phyloP scores from a whole-genome alignment of 1,139 yeast genomes.

The Groenewaldozyma auringiensis region DNA sequence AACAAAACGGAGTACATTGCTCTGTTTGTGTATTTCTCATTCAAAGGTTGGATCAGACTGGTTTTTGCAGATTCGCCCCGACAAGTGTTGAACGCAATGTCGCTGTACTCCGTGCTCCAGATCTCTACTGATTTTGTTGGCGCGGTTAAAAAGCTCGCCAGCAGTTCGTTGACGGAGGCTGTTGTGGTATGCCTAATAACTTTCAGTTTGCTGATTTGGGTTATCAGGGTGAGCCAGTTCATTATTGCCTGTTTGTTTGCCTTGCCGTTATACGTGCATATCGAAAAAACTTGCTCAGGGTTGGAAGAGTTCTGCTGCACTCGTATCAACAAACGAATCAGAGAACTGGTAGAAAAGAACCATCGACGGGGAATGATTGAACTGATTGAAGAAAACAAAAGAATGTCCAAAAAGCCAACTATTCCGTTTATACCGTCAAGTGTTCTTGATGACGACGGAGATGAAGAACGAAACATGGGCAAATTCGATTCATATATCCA shows the following conservation, averaged over 20 bases:
- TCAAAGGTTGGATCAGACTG: conserved; percentile 57
- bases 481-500: not conserved
- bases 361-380: conserved; percentile 32
- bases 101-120: conserved; percentile 49
- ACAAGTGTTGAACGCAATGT: conserved; percentile 73
- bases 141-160: conserved; percentile 54
- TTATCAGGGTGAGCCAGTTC: conserved; percentile 56
- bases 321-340: conserved; percentile 49
- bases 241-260: conserved; percentile 49
- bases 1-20: conserved; percentile 61
- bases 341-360: conserved; percentile 42
- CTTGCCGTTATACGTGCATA: conserved; percentile 47
- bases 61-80: conserved; percentile 82
- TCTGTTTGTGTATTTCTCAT: conserved; percentile 57
- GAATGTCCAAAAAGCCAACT: conserved; percentile 20
- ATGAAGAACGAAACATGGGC: not conserved
- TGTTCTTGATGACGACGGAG: not conserved
- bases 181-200: conserved; percentile 68
- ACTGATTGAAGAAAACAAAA: conserved; percentile 22
- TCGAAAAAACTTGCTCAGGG: conserved; percentile 34
- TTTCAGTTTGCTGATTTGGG: conserved; percentile 69
- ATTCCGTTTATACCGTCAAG: conserved; percentile 14
- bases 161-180: conserved; percentile 55
- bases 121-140: conserved; percentile 41
- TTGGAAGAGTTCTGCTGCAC: conserved; percentile 54